Conservation (phyloP, 148 eudicot genomes). For the Silene uniflora region DNA sequence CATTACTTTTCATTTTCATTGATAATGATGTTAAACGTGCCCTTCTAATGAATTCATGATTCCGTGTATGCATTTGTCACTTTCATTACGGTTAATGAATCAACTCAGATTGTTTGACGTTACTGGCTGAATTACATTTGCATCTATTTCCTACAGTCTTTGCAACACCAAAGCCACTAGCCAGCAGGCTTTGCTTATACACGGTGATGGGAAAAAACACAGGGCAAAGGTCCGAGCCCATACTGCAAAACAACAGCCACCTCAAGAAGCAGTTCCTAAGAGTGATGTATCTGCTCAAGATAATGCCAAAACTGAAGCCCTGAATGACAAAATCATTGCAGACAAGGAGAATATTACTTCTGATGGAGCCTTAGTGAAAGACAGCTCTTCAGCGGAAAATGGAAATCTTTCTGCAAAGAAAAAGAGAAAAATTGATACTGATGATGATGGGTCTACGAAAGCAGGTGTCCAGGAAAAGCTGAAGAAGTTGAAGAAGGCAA, state of each 20-base stretch:
- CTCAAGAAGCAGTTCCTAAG: constrained; percentile 36
- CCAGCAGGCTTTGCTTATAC: constrained; percentile 75
- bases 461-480: constrained; percentile 25
- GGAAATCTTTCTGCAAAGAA: constrained; percentile 35
- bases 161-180: constrained; percentile 86
- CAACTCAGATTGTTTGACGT: too few species aligned
- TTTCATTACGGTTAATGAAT: not conserved
- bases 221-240: constrained; percentile 79
- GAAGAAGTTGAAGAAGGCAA: constrained; percentile 66
- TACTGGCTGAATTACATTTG: not conserved
- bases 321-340: constrained; percentile 17
- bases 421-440: constrained; percentile 49
- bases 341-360: constrained; percentile 29
- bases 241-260: constrained; percentile 54
- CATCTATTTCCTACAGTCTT: constrained; percentile 41
- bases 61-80: not conserved
- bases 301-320: constrained; percentile 28
- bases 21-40: not conserved
- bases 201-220: constrained; percentile 91
- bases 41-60: not conserved
- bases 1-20: not conserved
- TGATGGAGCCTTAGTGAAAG: constrained; percentile 22
- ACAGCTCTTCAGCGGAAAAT: constrained; percentile 31
- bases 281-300: constrained; percentile 27
- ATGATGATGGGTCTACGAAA: constrained; percentile 32